Evolutionary conservation across 331 rosid species (phyloP), one percentile per base, ranked within the genome.

Genomic region (Arachis monticola): DNA sequence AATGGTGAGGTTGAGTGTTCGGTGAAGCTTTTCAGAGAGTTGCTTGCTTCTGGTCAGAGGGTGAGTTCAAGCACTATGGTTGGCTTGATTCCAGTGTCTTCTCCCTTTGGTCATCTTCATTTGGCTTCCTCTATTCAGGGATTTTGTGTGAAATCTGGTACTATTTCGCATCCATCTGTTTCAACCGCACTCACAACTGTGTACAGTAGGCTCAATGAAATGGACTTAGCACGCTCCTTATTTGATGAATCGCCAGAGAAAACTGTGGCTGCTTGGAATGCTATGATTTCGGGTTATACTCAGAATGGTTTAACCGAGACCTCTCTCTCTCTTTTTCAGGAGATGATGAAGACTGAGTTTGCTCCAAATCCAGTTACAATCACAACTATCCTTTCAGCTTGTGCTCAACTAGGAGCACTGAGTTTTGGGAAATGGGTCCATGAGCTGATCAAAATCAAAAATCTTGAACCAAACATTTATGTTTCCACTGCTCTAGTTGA

Each of bases 271-370:
- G 91, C 90, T 50, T 95, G 97, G 97, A 95, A 95, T 68, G 92
- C 99, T 68, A 90, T 95, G 93, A 95, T 95, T 73, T 90, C 97
- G 0, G 99, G 99, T 59, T 95, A 90, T 51, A 78, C 97, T 7
- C 97, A 95, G 80, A 87, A 90, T 84, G 99, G 99, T 78, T 81
- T 87, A 61, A 92, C 97, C 1, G 96, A 92, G 80, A 79, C 42
- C 1, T 97, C 97, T 17, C 84, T 95, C 71, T 79, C 92, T 85
- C 93, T 92, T 77, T 95, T 95, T 81, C 86, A 71, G 73, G 89
- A 88, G 69, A 95, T 95, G 97, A 88, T 92, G 97, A 82, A 64
- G 66, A 71, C 86, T 63, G 92, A 86, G 11, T 81, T 92, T 73
- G 67, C 67, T 32, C 97, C 97, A 11, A 92, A 90, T 86, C 90